phyloP scores from a whole-genome alignment of 2,329 filamentous ascomycete species.

The Chrysoporthe puriensis region DNA sequence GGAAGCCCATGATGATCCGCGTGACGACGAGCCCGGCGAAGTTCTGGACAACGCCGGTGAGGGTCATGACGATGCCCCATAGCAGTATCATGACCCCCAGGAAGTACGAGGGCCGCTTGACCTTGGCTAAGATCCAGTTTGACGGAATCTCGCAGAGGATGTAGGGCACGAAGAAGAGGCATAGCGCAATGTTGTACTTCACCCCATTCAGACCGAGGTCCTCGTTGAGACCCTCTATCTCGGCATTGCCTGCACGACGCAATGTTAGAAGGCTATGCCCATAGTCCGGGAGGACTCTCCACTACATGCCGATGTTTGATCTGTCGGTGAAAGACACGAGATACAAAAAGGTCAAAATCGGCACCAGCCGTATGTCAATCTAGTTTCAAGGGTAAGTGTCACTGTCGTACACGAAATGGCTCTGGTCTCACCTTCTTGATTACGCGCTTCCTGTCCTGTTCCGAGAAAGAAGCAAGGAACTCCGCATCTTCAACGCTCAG shows the following conservation, averaged over 20 bases:
- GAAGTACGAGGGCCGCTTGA: constrained; percentile 42
- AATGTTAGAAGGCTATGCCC: constrained; percentile 35
- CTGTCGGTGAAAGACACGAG: constrained; percentile 15
- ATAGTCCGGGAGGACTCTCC: constrained; percentile 16
- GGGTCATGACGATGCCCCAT: constrained; percentile 52
- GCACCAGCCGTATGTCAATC: constrained; percentile 15
- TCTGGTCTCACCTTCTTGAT: neutral
- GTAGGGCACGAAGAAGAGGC: constrained; percentile 43
- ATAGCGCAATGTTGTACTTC: constrained; percentile 49
- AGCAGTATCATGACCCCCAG: constrained; percentile 44
- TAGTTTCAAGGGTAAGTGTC: neutral
- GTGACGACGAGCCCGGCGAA: constrained; percentile 45
- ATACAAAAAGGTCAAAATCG: constrained; percentile 14
- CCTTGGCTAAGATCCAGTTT: constrained; percentile 45
- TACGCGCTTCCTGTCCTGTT: constrained; percentile 2
- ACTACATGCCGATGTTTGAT: constrained; percentile 11
- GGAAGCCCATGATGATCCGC: constrained; percentile 49
- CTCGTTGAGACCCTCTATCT: constrained; percentile 46
- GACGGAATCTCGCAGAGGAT: constrained; percentile 47
- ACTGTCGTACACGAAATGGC: no score
- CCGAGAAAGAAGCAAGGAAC: constrained; percentile 1
- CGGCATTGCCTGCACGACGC: constrained; percentile 47
- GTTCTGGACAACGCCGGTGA: constrained; percentile 49
- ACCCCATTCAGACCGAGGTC: constrained; percentile 47
- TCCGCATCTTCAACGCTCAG: constrained; percentile 6